Base-by-base conservation (phyloP, 768 basidiomycete genomes). In the Lactarius psammicola region DNA sequence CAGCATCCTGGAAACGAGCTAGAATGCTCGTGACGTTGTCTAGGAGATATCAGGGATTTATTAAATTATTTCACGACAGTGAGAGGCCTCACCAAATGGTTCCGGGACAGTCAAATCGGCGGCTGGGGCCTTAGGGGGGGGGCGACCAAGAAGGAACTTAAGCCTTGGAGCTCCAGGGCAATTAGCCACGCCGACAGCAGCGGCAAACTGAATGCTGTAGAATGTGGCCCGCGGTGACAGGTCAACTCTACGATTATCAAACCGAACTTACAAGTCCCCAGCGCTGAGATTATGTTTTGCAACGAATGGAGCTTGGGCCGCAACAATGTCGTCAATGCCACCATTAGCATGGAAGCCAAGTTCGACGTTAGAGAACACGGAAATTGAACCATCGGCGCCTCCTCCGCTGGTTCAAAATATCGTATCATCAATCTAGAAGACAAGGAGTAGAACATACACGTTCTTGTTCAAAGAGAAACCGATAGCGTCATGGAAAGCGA, bases 201-300 rank as follows among this genome's bases (percentile, higher is more conserved):
- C 71, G 18, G 75, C 71, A 40, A 77, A 75, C 57, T 76, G 77
- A 53, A 77, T 76, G 64, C 76, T 77, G n/a, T n/a, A 33, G 15
- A 23, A 31, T 38, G 11, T n/a, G 1, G 8, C 26, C 34, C 20
- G 13, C 26, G 33, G 7, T 60, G 54, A 40, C 55, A 33, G 3
- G 31, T 7, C 31, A 7, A 33, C 7, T 33, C 31, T 7, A 44
- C 20, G 9, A n/a, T 44, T 20, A n/a, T n/a, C n/a, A n/a, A n/a
- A n/a, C n/a, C 42, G 20, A 44, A 74, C 80, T 59, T 67, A 82
- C 81, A 84, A 79, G 74, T 84, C 83, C 53, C 80, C 82, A 40
- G 78, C 64, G 15, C 76, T 71, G 56, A 81, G 74, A 65, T 77
- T 75, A 73, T 79, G 73, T 44, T 71, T 74, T 15, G 65, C 64